A percentile compares a stretch with the other conserved stretches of the same genome.
These are phyloP conservation scores for Cronartium quercuum DNA, from an alignment of 1,284 basidiomycete species.

Conservation along the genomic window DNA sequence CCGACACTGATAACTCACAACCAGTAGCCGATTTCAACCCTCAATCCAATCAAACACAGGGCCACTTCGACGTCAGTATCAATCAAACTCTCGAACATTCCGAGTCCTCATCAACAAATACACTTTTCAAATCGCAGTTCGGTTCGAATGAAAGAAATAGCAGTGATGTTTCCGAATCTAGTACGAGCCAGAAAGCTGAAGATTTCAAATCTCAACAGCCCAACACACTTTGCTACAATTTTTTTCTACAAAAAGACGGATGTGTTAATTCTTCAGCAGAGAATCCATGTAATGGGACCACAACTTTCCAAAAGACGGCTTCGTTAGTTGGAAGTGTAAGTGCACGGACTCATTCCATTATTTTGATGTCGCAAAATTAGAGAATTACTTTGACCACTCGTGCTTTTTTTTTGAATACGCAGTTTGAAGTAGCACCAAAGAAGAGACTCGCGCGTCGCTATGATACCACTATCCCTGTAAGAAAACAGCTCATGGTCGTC, in stretches of 20 bases:
- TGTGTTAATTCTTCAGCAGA: neutral
- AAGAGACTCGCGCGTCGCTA: constrained; percentile 11
- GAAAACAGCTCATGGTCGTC: neutral
- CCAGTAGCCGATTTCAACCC: too few relatives aligned
- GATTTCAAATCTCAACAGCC: too few relatives aligned
- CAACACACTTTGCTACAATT: neutral
- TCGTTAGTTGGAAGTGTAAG: neutral
- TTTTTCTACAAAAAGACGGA: neutral
- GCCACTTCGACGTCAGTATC: too few relatives aligned
- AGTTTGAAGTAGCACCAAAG: neutral
- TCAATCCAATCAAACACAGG: too few relatives aligned
- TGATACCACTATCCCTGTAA: constrained; percentile 5
- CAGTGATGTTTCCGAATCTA: too few relatives aligned
- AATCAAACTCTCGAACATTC: too few relatives aligned
- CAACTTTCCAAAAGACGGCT: neutral
- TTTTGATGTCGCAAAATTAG: neutral
- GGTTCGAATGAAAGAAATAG: too few relatives aligned
- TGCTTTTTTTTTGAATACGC: too few relatives aligned
- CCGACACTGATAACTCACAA: too few relatives aligned
- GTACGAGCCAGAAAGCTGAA: too few relatives aligned
- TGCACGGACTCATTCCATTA: neutral
- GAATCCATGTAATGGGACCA: neutral
- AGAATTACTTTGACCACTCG: neutral
- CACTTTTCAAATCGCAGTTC: too few relatives aligned
- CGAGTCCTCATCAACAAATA: too few relatives aligned